A percentile compares a stretch with the other conserved stretches of the same genome.
Conservation (phyloP, 306 rosid genomes). For the Argentina anserina region DNA sequence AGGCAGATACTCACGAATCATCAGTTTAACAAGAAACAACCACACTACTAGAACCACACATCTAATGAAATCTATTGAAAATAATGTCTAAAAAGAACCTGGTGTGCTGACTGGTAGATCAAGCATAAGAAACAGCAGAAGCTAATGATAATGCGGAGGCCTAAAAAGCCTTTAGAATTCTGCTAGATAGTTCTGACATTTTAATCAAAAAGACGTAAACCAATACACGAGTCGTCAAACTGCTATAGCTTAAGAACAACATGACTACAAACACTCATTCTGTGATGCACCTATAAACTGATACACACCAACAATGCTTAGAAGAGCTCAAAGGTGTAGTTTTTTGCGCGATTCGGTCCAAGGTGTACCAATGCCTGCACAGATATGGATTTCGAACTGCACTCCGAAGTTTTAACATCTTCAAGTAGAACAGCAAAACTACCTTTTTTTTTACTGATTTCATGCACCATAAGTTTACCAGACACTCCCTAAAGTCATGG, state of each 20-base stretch:
- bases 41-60: neutral
- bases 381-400: neutral
- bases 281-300: neutral
- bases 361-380: neutral
- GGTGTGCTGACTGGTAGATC: neutral
- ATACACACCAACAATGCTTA: neutral
- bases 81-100: neutral
- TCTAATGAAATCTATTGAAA: neutral
- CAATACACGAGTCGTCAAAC: neutral
- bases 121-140: conserved; percentile 4
- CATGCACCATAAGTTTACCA: neutral
- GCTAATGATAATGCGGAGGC: neutral
- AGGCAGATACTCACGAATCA: neutral
- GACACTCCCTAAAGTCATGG: neutral
- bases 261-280: neutral
- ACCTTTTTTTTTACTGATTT: neutral
- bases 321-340: neutral
- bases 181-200: neutral
- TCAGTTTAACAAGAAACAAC: neutral
- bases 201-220: neutral
- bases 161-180: neutral
- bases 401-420: neutral
- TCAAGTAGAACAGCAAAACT: neutral
- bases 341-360: neutral
- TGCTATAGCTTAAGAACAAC: neutral